These are phyloP conservation scores for Phytophthora crassamura DNA, from an alignment of 352 stramenopile genomes.

Conservation along the genomic window DNA sequence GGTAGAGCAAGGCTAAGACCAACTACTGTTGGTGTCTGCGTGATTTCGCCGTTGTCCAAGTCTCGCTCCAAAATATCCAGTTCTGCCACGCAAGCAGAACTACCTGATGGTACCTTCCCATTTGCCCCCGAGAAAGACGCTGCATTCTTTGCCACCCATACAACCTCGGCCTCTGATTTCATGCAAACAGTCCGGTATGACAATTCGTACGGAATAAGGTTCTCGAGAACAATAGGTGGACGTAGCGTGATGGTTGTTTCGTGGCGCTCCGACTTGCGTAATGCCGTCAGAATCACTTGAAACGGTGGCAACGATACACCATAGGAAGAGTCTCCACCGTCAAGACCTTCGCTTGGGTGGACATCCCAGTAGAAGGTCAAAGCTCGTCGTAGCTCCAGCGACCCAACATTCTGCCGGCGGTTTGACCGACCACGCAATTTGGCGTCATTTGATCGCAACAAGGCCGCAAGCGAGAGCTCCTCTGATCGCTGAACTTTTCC, in stretches of 20 bases:
- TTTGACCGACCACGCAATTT: constrained; percentile 31
- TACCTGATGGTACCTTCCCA: constrained; percentile 64
- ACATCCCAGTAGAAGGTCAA: constrained; percentile 84
- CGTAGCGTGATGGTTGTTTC: constrained; percentile 77
- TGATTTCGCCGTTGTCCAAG: constrained; percentile 34
- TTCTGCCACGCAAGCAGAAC: constrained; percentile 63
- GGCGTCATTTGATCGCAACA: constrained; percentile 55
- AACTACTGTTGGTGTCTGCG: constrained; percentile 66
- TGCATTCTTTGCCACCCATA: constrained; percentile 68
- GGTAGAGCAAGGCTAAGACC: constrained; percentile 79
- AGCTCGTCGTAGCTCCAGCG: constrained; percentile 66
- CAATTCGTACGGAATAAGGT: constrained; percentile 77
- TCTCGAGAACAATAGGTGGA: constrained; percentile 76
- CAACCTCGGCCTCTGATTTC: constrained; percentile 73
- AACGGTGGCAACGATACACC: constrained; percentile 67
- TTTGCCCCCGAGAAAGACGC: constrained; percentile 70
- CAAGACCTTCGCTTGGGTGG: constrained; percentile 39
- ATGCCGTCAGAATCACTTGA: constrained; percentile 75
- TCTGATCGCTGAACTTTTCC: constrained; percentile 68
- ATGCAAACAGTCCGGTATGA: constrained; percentile 80
- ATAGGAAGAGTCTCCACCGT: constrained; percentile 37
- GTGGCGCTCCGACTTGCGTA: constrained; percentile 78
- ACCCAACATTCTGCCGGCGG: constrained; percentile 55
- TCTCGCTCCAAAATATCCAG: constrained; percentile 72
- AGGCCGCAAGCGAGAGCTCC: constrained; percentile 58